These are phyloP conservation scores for Hymenoscyphus albidus DNA, from an alignment of 2,329 filamentous ascomycete species.

Conservation along the genomic window DNA sequence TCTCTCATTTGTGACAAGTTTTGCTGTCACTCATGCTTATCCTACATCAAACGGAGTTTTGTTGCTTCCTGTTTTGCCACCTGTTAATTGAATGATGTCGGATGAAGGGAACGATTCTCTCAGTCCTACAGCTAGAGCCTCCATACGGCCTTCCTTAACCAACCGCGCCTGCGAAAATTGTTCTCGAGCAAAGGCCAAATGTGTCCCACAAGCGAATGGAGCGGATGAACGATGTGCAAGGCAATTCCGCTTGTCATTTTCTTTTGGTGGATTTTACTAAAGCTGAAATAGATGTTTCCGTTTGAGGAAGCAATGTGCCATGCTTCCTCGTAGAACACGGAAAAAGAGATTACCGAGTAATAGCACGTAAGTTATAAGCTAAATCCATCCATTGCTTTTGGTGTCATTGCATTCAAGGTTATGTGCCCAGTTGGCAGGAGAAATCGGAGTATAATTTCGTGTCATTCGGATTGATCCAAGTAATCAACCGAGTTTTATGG, in stretches of 20 bases:
- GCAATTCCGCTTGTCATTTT: conserved; percentile 1
- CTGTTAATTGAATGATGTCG: background rate
- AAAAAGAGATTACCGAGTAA: conserved; percentile 24
- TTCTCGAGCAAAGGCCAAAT: conserved; percentile 26
- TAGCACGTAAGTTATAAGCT: conserved; percentile 16
- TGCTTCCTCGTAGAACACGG: conserved; percentile 17
- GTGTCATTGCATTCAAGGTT: background rate
- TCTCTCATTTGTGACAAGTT: background rate
- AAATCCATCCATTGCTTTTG: background rate
- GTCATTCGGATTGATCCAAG: background rate
- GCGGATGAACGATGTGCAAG: conserved; percentile 18
- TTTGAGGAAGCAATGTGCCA: conserved; percentile 23
- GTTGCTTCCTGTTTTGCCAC: background rate
- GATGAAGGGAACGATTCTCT: background rate
- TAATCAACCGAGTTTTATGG: background rate
- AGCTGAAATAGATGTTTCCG: conserved; percentile 20
- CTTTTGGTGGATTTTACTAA: background rate
- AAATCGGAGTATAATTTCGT: background rate
- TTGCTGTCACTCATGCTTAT: background rate
- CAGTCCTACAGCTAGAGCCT: background rate
- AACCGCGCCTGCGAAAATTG: conserved; percentile 24
- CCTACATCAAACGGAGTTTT: background rate
- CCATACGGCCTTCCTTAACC: background rate
- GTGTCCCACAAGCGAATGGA: conserved; percentile 14
- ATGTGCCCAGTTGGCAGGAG: background rate